A percentile compares a stretch with the other conserved stretches of the same genome.
phyloP scores from a whole-genome alignment of 2,329 filamentous ascomycete species.

The Xylaria sp. region DNA sequence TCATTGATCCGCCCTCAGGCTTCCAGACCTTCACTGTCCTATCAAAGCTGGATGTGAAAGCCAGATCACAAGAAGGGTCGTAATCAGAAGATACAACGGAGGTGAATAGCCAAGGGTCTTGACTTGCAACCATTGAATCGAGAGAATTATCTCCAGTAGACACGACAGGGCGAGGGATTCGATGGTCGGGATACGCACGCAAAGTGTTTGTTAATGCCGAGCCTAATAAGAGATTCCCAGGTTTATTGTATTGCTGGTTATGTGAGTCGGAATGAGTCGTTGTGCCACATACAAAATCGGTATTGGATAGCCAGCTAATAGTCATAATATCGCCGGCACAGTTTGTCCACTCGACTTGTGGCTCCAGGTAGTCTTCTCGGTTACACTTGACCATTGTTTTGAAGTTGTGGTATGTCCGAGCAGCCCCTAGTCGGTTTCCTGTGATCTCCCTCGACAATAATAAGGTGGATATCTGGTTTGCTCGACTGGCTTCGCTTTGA shows the following conservation, averaged over 20 bases:
- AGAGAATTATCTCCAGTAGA: constrained; percentile 65
- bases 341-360: constrained; percentile 66
- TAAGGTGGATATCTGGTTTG: constrained; percentile 53
- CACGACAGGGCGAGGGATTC: constrained; percentile 64
- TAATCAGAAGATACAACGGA: constrained; percentile 72
- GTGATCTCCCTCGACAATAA: constrained; percentile 61
- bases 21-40: constrained; percentile 69
- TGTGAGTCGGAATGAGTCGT: constrained; percentile 70
- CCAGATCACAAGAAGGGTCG: constrained; percentile 56
- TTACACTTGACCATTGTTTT: constrained; percentile 56
- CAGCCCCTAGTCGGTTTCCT: constrained; percentile 57
- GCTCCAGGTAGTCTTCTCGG: constrained; percentile 62
- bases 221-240: constrained; percentile 69
- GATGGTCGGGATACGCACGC: constrained; percentile 65
- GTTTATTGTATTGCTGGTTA: constrained; percentile 74
- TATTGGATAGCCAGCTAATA: constrained; percentile 65
- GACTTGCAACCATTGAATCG: constrained; percentile 65
- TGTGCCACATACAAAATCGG: constrained; percentile 69
- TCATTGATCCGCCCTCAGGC: constrained; percentile 57
- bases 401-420: constrained; percentile 57
- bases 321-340: constrained; percentile 71
- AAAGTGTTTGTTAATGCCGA: constrained; percentile 58
- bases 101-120: constrained; percentile 71
- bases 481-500: constrained; percentile 45
- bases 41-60: constrained; percentile 71